Percentiles rank a stretch among this genome's conserved stretches.
phyloP scores from a whole-genome alignment of 495 filamentous ascomycete genomes.

The Penicillium crystallinum region DNA sequence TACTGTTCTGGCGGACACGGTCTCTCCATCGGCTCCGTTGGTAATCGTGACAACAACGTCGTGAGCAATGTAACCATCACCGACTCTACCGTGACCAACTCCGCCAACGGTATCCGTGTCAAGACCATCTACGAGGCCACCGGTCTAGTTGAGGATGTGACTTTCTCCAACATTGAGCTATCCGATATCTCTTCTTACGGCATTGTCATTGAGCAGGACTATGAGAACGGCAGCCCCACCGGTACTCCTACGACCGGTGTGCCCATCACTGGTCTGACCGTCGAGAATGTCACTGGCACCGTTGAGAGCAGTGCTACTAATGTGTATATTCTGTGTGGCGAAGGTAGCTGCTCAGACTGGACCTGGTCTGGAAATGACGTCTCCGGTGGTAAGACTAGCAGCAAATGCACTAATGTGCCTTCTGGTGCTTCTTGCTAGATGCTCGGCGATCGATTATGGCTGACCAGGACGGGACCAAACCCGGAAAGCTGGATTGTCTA shows the following conservation, averaged over 20 bases:
- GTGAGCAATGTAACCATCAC: conserved; percentile 53
- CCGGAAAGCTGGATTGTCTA: neutral
- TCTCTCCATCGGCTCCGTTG: conserved; percentile 66
- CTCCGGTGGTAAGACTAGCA: conserved; percentile 44
- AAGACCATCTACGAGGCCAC: conserved; percentile 57
- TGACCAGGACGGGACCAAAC: neutral
- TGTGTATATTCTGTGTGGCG: conserved; percentile 53
- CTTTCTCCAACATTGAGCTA: conserved; percentile 56
- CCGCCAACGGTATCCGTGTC: conserved; percentile 57
- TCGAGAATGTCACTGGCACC: conserved; percentile 49
- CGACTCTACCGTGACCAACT: conserved; percentile 48
- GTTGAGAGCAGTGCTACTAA: conserved; percentile 39
- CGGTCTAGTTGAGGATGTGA: conserved; percentile 52
- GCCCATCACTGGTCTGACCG: conserved; percentile 53
- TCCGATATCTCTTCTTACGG: conserved; percentile 56
- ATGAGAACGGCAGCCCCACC: conserved; percentile 57
- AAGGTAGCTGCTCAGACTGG: conserved; percentile 42
- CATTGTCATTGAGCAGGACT: conserved; percentile 66
- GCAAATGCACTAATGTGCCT: conserved; percentile 39
- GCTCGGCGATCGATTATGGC: neutral
- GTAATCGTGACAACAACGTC: conserved; percentile 55
- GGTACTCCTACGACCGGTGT: conserved; percentile 58
- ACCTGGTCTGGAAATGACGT: conserved; percentile 43
- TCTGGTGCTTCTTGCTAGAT: conserved; percentile 38
- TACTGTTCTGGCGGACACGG: conserved; percentile 59